Evolutionary conservation across 306 rosid genomes (phyloP), one percentile per base, ranked within the genome.

Genomic region (Fragaria ananassa): DNA sequence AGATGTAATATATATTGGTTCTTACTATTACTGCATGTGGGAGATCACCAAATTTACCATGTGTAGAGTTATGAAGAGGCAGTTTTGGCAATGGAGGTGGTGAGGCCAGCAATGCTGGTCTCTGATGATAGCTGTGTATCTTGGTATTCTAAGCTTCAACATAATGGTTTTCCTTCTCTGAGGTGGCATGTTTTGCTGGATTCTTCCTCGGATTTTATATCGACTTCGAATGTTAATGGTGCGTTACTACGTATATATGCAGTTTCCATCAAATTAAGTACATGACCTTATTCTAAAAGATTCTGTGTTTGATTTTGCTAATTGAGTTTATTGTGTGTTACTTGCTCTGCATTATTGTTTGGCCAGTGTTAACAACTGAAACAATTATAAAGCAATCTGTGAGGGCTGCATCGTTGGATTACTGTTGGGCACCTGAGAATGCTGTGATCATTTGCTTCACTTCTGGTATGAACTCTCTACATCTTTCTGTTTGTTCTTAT

Each of bases 391-490:
- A 74, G 83, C 72, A 81, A 72, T 64, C 64, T 25, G 61, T 45
- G 34, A 81, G 78, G 65, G 79, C 75, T 69, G 51, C 53, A 5
- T 80, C 87, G 17, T 81, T 81, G 72, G 37, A 79, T 67, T 89
- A 88, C 86, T 81, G 83, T 2, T 91, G 86, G 93, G 97, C 97
- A 57, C 85, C 88, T 3, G 86, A 90, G 53, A 89, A 88, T 4
- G 83, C 85, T 76, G 96, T 76, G 42, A 67, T 95, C 56, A 84
- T 95, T 64, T 95, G 96, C 88, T 95, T 92, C 76, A 95, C 97
- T 76, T 95, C 98, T 84, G 98, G 98, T 88, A 79, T 63, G 39
- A 61, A 50, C 78, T 84, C 58, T 81, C 44, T 21, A 73, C 15
- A 50, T 34, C 56, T 18, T 18, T 61, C 8, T 64, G n/a, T 56